These are phyloP conservation scores for Linum lewisii DNA, from an alignment of 345 rosid genomes.

Conservation along the genomic window DNA sequence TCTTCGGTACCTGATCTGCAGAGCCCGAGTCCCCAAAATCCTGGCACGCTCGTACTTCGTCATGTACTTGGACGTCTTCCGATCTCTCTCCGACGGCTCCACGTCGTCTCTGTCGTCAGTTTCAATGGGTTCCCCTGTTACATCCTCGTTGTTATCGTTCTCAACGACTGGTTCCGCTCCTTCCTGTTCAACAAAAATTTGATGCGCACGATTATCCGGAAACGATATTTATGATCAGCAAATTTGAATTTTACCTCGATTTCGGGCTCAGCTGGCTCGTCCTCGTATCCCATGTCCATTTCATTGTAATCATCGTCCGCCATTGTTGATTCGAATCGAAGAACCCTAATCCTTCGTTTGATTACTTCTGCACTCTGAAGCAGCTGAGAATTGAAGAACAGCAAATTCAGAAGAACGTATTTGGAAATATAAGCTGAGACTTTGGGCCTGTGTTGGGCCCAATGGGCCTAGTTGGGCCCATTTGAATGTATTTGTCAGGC, in stretches of 20 bases:
- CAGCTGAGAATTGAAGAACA: neutral
- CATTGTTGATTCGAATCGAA: neutral
- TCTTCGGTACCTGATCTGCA: slow-evolving; percentile 80
- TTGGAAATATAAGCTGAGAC: too few relatives aligned
- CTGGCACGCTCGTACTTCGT: slow-evolving; percentile 81
- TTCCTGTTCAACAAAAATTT: slow-evolving; percentile 37
- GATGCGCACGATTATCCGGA: slow-evolving; percentile 8
- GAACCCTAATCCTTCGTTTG: neutral
- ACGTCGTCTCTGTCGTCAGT: slow-evolving; percentile 46
- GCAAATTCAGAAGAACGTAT: too few relatives aligned
- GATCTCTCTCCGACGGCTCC: slow-evolving; percentile 29
- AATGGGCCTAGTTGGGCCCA: too few relatives aligned
- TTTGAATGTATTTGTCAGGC: too few relatives aligned
- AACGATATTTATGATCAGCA: neutral
- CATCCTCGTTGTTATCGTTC: slow-evolving; percentile 44
- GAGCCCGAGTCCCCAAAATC: slow-evolving; percentile 75
- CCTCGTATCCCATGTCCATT: slow-evolving; percentile 36
- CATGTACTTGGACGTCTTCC: slow-evolving; percentile 71
- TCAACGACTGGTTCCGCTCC: slow-evolving; percentile 65
- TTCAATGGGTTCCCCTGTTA: slow-evolving; percentile 53
- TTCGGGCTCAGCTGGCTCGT: slow-evolving; percentile 84
- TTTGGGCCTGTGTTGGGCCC: too few relatives aligned
- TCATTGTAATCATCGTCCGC: slow-evolving; percentile 11
- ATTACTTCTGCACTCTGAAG: neutral
- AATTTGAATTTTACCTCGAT: slow-evolving; percentile 41